Conservation (phyloP, 139 green algal species). For the Chlamydomonas sphaeroides region DNA sequence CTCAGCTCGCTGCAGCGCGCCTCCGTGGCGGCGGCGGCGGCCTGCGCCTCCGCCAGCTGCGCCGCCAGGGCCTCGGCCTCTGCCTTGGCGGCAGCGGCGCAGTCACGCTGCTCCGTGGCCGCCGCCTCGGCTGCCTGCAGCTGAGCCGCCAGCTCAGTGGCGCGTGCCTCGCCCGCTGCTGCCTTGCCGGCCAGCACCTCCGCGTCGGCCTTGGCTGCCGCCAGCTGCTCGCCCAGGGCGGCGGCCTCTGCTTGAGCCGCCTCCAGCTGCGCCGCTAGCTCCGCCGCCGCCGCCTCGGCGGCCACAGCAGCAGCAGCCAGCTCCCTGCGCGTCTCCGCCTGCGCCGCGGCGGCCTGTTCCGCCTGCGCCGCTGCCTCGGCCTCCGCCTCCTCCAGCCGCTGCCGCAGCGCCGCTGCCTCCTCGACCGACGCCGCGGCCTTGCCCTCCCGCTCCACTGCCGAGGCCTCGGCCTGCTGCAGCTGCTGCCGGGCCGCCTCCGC, state of each 20-base stretch:
- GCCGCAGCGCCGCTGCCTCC: not conserved
- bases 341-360: not conserved
- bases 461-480: not conserved
- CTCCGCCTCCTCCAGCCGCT: not conserved
- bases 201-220: not conserved
- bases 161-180: not conserved
- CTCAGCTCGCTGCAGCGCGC: not conserved
- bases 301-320: not conserved
- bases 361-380: not conserved
- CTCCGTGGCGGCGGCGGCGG: too few species aligned
- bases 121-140: not conserved
- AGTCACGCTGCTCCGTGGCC: not conserved
- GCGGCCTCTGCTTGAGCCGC: not conserved
- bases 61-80: too few species aligned
- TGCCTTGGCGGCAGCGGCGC: not conserved
- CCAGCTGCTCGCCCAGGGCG: not conserved
- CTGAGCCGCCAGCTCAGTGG: not conserved
- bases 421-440: not conserved
- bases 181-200: not conserved
- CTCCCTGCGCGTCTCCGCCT: not conserved
- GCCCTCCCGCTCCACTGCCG: not conserved
- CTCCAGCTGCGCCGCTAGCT: not conserved
- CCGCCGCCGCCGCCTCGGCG: not conserved
- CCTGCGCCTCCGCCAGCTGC: not conserved
- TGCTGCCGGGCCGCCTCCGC: too few species aligned